Evolutionary conservation across 2,329 filamentous ascomycete genomes (phyloP).

Genomic region (Phyllosticta capitalensis): DNA sequence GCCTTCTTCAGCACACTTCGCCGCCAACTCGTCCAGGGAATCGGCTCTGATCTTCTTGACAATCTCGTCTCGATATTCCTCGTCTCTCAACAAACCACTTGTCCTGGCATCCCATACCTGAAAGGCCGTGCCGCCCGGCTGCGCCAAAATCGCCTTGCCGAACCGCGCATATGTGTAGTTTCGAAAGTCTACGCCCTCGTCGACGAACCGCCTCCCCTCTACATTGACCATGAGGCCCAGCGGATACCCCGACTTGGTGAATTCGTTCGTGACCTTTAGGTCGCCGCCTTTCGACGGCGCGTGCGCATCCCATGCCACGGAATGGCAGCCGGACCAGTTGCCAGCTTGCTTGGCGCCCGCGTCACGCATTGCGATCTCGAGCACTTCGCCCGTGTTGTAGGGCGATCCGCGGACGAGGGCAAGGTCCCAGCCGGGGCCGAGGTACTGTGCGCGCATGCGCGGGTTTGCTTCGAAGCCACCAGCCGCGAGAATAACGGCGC

Average conservation of each 20-base stretch:
- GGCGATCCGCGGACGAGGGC: constrained; percentile 54
- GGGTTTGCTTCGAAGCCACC: constrained; percentile 57
- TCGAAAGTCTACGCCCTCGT: constrained; percentile 55
- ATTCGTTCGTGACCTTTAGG: constrained; percentile 53
- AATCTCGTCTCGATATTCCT: constrained; percentile 53
- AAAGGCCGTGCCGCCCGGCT: constrained; percentile 50
- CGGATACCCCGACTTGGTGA: constrained; percentile 60
- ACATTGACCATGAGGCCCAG: constrained; percentile 56
- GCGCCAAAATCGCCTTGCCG: constrained; percentile 50
- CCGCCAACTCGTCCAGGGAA: constrained; percentile 47
- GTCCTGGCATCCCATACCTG: constrained; percentile 53
- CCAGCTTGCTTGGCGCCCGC: constrained; percentile 44
- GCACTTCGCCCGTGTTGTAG: constrained; percentile 52
- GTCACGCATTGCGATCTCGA: constrained; percentile 44
- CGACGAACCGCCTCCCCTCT: constrained; percentile 52
- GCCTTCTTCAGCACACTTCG: constrained; percentile 38
- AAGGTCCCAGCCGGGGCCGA: constrained; percentile 53
- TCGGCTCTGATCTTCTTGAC: constrained; percentile 44
- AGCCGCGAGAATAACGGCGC: constrained; percentile 45
- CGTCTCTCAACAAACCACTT: constrained; percentile 44
- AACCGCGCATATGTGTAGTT: constrained; percentile 62
- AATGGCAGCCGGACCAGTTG: constrained; percentile 57
- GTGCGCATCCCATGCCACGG: constrained; percentile 56
- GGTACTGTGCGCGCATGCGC: constrained; percentile 44
- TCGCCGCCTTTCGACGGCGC: constrained; percentile 47